These are phyloP conservation scores for Penicillium thymicola DNA, from an alignment of 2,329 filamentous ascomycete genomes.

Conservation along the genomic window DNA sequence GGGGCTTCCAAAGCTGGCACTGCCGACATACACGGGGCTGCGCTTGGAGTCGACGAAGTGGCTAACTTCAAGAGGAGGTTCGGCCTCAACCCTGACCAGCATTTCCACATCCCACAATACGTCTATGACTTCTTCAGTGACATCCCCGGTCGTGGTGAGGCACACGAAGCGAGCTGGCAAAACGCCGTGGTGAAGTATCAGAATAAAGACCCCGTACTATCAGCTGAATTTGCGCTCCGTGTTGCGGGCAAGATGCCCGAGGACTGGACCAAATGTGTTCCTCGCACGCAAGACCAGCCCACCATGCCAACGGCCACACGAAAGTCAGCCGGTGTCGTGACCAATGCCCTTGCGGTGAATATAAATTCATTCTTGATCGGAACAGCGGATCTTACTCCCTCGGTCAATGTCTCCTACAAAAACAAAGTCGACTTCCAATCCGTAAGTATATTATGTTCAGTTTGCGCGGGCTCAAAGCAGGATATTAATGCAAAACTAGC, in stretches of 20 bases:
- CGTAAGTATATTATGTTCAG: constrained; percentile 28
- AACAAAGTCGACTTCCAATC: constrained; percentile 52
- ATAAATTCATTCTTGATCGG: constrained; percentile 52
- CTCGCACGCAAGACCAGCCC: constrained; percentile 45
- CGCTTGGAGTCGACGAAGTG: constrained; percentile 55
- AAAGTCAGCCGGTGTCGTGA: constrained; percentile 47
- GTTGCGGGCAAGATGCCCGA: constrained; percentile 48
- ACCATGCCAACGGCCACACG: constrained; percentile 51
- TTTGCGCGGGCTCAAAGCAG: background rate
- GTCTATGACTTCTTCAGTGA: constrained; percentile 55
- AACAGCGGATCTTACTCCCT: constrained; percentile 53
- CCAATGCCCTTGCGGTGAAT: constrained; percentile 51
- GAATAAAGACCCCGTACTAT: constrained; percentile 46
- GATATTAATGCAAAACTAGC: constrained; percentile 20
- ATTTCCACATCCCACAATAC: constrained; percentile 46
- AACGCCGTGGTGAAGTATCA: constrained; percentile 45
- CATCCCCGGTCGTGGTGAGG: constrained; percentile 45
- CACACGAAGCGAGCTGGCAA: constrained; percentile 51
- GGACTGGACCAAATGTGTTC: constrained; percentile 53
- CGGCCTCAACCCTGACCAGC: constrained; percentile 50
- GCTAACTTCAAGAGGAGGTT: constrained; percentile 53
- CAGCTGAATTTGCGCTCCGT: constrained; percentile 49
- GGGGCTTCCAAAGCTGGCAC: constrained; percentile 45
- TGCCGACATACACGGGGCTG: constrained; percentile 57
- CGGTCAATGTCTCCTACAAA: constrained; percentile 55